These are phyloP conservation scores for Arthrobotrys megalospora DNA, from an alignment of 2,329 filamentous ascomycete genomes.

Conservation along the genomic window DNA sequence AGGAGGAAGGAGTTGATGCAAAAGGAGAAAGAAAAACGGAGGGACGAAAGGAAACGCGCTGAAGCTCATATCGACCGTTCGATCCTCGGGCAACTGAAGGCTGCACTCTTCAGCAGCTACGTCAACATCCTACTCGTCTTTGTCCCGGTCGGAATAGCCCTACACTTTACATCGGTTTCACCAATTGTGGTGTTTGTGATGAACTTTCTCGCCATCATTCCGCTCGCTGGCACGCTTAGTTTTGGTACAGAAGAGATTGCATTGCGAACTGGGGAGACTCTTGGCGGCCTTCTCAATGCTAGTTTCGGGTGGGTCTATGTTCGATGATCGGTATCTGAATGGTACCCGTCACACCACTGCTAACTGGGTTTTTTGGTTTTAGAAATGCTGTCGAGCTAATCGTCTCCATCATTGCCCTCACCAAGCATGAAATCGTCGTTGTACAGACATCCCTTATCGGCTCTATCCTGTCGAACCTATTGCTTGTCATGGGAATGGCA, in stretches of 20 bases:
- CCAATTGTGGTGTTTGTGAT: constrained; percentile 81
- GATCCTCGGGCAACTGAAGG: constrained; percentile 77
- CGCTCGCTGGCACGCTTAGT: constrained; percentile 86
- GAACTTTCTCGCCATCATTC: constrained; percentile 95
- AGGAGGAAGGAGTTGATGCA: constrained; percentile 34
- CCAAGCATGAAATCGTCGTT: constrained; percentile 81
- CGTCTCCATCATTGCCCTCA: constrained; percentile 84
- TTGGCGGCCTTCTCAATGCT: constrained; percentile 90
- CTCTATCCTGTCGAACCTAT: constrained; percentile 91
- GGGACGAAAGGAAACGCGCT: constrained; percentile 37
- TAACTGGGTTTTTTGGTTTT: constrained; percentile 23
- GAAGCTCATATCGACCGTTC: constrained; percentile 70
- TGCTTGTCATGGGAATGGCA: constrained; percentile 80
- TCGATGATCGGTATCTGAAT: not conserved
- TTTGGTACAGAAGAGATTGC: constrained; percentile 94
- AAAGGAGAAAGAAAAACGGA: constrained; percentile 44
- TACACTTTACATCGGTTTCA: constrained; percentile 74
- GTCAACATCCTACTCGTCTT: constrained; percentile 86
- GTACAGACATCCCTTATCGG: constrained; percentile 94
- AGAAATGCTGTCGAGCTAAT: constrained; percentile 90
- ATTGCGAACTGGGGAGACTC: constrained; percentile 82
- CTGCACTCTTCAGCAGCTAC: constrained; percentile 85
- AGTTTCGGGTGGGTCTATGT: constrained; percentile 79
- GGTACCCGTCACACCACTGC: constrained; percentile 56
- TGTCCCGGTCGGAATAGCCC: constrained; percentile 83